A percentile compares a stretch with the other conserved stretches of the same genome.
Evolutionary conservation across 1,139 yeast species (phyloP).

Genomic region (Magnusiomyces magnusii): DNA sequence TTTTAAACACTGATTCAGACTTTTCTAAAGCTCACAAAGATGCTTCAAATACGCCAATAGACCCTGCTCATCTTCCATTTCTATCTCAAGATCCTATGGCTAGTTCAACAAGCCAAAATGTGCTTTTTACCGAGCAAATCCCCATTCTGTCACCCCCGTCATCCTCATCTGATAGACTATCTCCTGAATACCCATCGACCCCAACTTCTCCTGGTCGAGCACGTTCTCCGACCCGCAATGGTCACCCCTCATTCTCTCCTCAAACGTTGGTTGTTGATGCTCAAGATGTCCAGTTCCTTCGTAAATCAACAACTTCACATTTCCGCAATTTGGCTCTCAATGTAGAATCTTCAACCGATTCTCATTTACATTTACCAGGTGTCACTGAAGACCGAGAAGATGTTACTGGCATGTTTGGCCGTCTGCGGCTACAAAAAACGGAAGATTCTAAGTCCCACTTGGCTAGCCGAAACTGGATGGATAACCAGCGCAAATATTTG

Average conservation of each 20-base stretch:
- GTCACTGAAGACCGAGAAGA: conserved; percentile 33
- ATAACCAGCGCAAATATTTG: conserved; percentile 37
- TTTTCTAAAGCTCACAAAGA: not conserved
- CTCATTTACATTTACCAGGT: conserved; percentile 15
- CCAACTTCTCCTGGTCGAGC: not conserved
- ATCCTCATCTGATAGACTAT: not conserved
- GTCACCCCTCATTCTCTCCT: not conserved
- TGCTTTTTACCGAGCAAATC: not conserved
- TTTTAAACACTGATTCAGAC: not conserved
- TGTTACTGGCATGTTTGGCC: conserved; percentile 33
- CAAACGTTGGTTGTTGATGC: conserved; percentile 9
- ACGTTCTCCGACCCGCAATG: not conserved
- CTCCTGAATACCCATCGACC: not conserved
- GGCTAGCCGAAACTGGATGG: conserved; percentile 36
- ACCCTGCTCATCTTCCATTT: not conserved
- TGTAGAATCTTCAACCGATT: conserved; percentile 9
- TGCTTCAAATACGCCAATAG: not conserved
- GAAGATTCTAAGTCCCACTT: conserved; percentile 27
- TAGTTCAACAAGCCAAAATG: not conserved
- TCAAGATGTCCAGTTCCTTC: conserved; percentile 12
- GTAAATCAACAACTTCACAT: conserved; percentile 13
- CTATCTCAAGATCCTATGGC: not conserved
- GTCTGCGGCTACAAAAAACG: conserved; percentile 31
- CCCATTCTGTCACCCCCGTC: not conserved
- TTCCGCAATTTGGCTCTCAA: conserved; percentile 12